These are phyloP conservation scores for Myxozyma lipomycoides DNA, from an alignment of 805 yeast genomes.

Conservation along the genomic window DNA sequence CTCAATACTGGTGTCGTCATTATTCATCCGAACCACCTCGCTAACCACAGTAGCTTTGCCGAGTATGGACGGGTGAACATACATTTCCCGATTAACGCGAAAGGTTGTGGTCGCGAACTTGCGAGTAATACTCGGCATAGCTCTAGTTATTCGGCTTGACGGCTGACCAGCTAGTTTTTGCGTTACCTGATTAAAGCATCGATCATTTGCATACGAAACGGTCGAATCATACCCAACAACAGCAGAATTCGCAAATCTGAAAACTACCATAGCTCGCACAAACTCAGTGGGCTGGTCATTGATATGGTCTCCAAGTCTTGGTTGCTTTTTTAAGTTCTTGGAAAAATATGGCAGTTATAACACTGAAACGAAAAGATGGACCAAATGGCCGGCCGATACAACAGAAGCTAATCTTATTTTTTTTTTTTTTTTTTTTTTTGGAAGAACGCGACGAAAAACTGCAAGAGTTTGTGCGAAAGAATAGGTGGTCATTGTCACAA, in stretches of 20 bases:
- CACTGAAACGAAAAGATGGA: neutral
- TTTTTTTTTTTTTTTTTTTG: too few relatives aligned
- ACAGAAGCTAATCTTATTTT: neutral
- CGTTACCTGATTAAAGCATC: neutral
- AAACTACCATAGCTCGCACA: neutral
- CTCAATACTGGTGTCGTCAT: neutral
- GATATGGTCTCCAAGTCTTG: neutral
- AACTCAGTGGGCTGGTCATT: neutral
- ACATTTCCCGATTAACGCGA: neutral
- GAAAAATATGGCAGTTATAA: neutral
- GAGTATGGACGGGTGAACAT: neutral
- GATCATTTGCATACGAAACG: neutral
- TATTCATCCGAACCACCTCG: neutral
- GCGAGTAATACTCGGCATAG: neutral
- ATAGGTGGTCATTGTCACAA: neutral
- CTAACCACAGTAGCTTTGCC: neutral
- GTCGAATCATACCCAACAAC: neutral
- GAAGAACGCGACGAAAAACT: neutral
- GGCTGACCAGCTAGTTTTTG: neutral
- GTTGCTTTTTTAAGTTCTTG: neutral
- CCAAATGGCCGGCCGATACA: neutral
- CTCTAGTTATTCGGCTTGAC: neutral
- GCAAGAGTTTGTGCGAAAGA: neutral
- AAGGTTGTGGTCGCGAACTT: neutral
- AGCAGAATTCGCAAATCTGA: neutral